phyloP scores from a whole-genome alignment of 2,329 filamentous ascomycete species.

The Ploettnerulaceae sp. region DNA sequence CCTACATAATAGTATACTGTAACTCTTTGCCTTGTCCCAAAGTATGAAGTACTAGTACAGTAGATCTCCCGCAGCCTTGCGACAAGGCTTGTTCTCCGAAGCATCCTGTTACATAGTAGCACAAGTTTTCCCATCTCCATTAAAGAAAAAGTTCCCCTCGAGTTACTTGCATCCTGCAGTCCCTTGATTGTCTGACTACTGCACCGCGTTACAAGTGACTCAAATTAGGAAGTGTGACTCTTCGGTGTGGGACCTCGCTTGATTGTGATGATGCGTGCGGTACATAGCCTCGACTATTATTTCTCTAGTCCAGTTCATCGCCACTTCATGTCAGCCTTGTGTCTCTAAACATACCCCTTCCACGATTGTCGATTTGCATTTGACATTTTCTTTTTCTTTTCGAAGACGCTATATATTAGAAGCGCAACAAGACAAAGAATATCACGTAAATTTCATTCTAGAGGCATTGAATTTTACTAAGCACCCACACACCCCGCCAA shows the following conservation, averaged over 20 bases:
- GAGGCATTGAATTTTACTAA: neutral
- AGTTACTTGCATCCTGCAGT: neutral
- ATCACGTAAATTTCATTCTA: neutral
- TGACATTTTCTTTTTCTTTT: constrained; percentile 20
- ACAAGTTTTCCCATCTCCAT: neutral
- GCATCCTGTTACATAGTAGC: neutral
- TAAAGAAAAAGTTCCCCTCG: neutral
- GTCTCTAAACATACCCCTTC: neutral
- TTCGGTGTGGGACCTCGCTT: too few relatives aligned
- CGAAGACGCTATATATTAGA: constrained; percentile 33
- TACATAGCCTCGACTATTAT: neutral
- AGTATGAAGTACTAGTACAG: too few relatives aligned
- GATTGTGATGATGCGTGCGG: too few relatives aligned
- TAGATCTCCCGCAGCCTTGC: neutral
- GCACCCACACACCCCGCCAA: constrained; percentile 14
- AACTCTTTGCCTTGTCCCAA: too few relatives aligned
- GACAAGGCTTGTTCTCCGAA: too few relatives aligned
- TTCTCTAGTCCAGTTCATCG: neutral
- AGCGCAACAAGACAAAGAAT: constrained; percentile 21
- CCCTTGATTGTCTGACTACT: neutral
- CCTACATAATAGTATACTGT: too few relatives aligned
- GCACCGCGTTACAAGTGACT: neutral
- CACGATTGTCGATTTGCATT: constrained; percentile 4
- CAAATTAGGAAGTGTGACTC: neutral
- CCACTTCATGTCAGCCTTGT: constrained; percentile 22